Evolutionary conservation across 768 basidiomycete genomes (phyloP).

Genomic region (Suillus subalutaceus): DNA sequence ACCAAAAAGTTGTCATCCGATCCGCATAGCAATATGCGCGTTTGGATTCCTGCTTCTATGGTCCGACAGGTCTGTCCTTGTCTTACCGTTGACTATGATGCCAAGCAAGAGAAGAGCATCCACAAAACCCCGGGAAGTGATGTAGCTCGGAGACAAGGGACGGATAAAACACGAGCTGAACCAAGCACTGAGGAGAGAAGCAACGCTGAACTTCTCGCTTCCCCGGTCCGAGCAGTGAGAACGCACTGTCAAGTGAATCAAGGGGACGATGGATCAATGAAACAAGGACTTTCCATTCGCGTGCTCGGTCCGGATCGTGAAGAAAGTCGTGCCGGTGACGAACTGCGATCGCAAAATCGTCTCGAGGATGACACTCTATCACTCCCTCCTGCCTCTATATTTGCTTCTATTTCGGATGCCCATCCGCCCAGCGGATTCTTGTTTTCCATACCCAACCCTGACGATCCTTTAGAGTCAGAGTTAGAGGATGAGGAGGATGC

Average conservation of each 20-base stretch:
- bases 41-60: constrained; percentile 49
- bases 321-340: not conserved
- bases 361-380: not conserved
- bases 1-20: constrained; percentile 31
- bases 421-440: constrained; percentile 16
- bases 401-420: not conserved
- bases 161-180: constrained; percentile 6
- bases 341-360: not conserved
- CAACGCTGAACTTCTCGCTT: not conserved
- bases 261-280: not conserved
- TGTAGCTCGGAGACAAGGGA: constrained; percentile 15
- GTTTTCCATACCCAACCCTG: constrained; percentile 28
- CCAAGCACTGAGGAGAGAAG: not conserved
- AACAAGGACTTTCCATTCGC: not conserved
- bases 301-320: not conserved
- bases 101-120: constrained; percentile 13
- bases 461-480: constrained; percentile 16
- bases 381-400: not conserved
- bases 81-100: constrained; percentile 39
- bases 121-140: constrained; percentile 31
- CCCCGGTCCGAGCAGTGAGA: constrained; percentile 10
- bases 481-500: not conserved
- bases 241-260: not conserved
- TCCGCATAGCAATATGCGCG: constrained; percentile 31
- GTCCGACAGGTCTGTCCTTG: constrained; percentile 44